Percentiles rank a stretch among this genome's conserved stretches.
Evolutionary conservation across 192 early-diverging fungal genomes (phyloP).

Genomic region (Phlyctochytrium planicorne): DNA sequence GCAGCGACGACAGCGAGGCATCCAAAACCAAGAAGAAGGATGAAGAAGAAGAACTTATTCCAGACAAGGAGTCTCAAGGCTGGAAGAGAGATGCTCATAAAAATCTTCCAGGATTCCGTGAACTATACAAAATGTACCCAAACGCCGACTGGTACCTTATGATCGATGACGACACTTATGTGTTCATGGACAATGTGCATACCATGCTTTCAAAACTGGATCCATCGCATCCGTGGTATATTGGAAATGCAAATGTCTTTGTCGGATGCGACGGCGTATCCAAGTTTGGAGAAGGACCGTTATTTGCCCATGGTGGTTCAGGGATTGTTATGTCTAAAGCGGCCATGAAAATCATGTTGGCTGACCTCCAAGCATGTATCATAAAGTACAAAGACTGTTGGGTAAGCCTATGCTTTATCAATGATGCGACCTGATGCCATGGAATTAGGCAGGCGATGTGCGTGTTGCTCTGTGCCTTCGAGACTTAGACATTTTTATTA

Average conservation of each 20-base stretch:
- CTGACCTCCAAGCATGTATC: slow-evolving; percentile 40
- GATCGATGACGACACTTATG: slow-evolving; percentile 62
- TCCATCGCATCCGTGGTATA: slow-evolving; percentile 34
- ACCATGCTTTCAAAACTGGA: slow-evolving; percentile 30
- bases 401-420: slow-evolving; percentile 19
- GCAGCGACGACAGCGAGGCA: too few relatives aligned
- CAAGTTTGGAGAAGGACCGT: slow-evolving; percentile 38
- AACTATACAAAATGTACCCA: slow-evolving; percentile 43
- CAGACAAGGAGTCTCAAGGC: slow-evolving; percentile 36
- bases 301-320: slow-evolving; percentile 58
- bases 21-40: too few relatives aligned
- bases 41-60: slow-evolving; percentile 25
- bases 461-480: slow-evolving; percentile 39
- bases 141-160: slow-evolving; percentile 59
- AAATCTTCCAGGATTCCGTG: slow-evolving; percentile 50
- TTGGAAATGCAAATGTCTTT: slow-evolving; percentile 43
- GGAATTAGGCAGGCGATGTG: slow-evolving; percentile 36
- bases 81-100: slow-evolving; percentile 51
- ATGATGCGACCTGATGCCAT: background rate
- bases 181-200: slow-evolving; percentile 50
- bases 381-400: slow-evolving; percentile 50
- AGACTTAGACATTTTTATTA: slow-evolving; percentile 32
- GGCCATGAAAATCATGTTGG: slow-evolving; percentile 40
- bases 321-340: slow-evolving; percentile 51
- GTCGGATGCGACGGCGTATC: slow-evolving; percentile 54